Percentiles rank a stretch among this genome's conserved stretches.
phyloP scores from a whole-genome alignment of 2,329 filamentous ascomycete species.

The Lasiodiplodia citricola region DNA sequence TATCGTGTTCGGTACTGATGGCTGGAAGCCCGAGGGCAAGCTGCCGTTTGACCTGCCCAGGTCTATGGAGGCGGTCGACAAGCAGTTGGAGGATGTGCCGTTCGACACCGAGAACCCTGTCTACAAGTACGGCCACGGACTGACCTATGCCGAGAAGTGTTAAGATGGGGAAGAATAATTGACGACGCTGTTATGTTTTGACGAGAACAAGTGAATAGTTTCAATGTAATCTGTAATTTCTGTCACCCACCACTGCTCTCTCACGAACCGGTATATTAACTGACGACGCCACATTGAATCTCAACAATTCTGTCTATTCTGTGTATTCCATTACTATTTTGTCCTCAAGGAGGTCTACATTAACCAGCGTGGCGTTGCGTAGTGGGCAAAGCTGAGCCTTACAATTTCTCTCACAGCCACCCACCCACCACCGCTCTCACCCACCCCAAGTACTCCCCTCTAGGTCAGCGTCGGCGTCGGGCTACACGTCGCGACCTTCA shows the following conservation, averaged over 20 bases:
- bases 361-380: too few species aligned
- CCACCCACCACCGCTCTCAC: too few species aligned
- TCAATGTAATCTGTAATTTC: not conserved
- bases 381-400: too few species aligned
- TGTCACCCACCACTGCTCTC: too few species aligned
- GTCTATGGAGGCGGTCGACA: constrained; percentile 51
- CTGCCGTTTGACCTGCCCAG: constrained; percentile 56
- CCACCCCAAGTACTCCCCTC: constrained; percentile 31
- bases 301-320: too few species aligned
- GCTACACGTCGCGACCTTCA: constrained; percentile 28
- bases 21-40: constrained; percentile 47
- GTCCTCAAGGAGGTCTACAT: too few species aligned
- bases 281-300: too few species aligned
- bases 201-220: not conserved
- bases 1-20: constrained; percentile 46
- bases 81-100: constrained; percentile 41
- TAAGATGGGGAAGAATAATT: not conserved
- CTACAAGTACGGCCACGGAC: constrained; percentile 42
- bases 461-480: constrained; percentile 23
- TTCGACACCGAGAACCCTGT: constrained; percentile 46
- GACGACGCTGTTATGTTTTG: not conserved
- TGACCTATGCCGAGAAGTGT: constrained; percentile 37
- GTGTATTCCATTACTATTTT: too few species aligned
- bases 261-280: too few species aligned
- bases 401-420: too few species aligned